A percentile compares a stretch with the other conserved stretches of the same genome.
Evolutionary conservation across 495 filamentous ascomycete species (phyloP).

Genomic region (Penicillium lividum): DNA sequence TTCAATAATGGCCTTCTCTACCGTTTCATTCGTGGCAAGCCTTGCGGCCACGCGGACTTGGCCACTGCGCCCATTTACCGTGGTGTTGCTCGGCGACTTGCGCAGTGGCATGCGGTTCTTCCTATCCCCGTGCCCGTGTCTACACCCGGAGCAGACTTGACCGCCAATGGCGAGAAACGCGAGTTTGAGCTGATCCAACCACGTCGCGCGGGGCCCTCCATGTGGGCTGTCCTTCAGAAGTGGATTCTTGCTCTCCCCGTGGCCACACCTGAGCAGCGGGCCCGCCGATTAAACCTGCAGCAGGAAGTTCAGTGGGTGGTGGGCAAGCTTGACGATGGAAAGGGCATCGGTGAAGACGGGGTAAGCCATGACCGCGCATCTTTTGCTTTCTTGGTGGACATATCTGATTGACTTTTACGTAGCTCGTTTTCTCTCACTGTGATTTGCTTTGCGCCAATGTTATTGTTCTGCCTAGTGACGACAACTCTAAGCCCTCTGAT

Average conservation of each 20-base stretch:
- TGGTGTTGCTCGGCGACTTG: constrained; percentile 78
- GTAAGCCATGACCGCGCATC: constrained; percentile 50
- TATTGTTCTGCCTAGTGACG: constrained; percentile 67
- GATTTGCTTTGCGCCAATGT: constrained; percentile 95
- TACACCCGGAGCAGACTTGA: constrained; percentile 11
- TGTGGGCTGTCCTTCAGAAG: constrained; percentile 93
- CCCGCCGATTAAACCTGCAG: constrained; percentile 67
- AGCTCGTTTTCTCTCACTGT: constrained; percentile 93
- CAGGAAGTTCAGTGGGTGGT: constrained; percentile 71
- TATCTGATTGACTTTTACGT: constrained; percentile 20
- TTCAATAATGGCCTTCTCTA: constrained; percentile 98
- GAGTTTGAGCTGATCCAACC: constrained; percentile 58
- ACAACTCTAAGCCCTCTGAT: constrained; percentile 24
- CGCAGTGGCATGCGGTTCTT: constrained; percentile 89
- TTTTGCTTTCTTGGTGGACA: constrained; percentile 3
- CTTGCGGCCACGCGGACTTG: constrained; percentile 78
- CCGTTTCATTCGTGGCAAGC: constrained; percentile 78
- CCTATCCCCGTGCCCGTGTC: constrained; percentile 27
- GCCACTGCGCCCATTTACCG: constrained; percentile 70
- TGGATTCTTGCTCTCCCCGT: constrained; percentile 88
- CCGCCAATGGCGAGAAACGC: constrained; percentile 21
- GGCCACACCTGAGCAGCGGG: constrained; percentile 62
- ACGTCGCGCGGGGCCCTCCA: constrained; percentile 67
- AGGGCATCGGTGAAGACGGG: constrained; percentile 69
- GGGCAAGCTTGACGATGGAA: constrained; percentile 67